A percentile compares a stretch with the other conserved stretches of the same genome.
These are phyloP conservation scores for Phytophthora lateralis DNA, from an alignment of 352 stramenopile species.

Conservation along the genomic window DNA sequence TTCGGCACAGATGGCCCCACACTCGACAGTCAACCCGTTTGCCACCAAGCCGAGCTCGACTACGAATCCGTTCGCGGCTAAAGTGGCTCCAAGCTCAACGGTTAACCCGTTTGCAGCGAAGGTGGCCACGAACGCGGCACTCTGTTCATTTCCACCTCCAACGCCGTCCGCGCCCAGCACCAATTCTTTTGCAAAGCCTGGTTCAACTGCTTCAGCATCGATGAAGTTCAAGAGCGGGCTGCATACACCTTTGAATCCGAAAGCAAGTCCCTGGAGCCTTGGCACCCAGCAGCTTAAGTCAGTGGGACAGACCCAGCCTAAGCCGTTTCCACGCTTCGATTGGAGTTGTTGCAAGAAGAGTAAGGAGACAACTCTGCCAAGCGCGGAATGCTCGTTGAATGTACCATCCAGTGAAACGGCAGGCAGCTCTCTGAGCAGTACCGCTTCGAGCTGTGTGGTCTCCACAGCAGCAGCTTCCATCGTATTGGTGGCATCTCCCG, in stretches of 20 bases:
- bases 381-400: background rate
- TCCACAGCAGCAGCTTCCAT: background rate
- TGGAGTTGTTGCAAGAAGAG: no score
- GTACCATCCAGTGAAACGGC: conserved; percentile 4
- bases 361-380: background rate
- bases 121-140: background rate
- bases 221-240: conserved; percentile 20
- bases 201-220: conserved; percentile 1
- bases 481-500: conserved; percentile 48
- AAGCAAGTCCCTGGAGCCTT: conserved; percentile 5
- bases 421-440: background rate
- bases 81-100: background rate
- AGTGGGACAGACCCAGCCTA: background rate
- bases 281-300: background rate
- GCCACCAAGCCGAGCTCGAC: background rate
- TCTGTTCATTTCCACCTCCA: conserved; percentile 3
- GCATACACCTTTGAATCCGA: conserved; percentile 6
- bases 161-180: background rate
- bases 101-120: conserved; percentile 13
- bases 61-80: conserved; percentile 13
- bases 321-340: conserved; percentile 4
- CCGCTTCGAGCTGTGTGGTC: background rate
- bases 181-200: conserved; percentile 4
- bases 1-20: background rate
- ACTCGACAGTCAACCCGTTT: conserved; percentile 7